Conservation (phyloP, 2,329 filamentous ascomycete genomes). For the Cercospora berteroae region DNA sequence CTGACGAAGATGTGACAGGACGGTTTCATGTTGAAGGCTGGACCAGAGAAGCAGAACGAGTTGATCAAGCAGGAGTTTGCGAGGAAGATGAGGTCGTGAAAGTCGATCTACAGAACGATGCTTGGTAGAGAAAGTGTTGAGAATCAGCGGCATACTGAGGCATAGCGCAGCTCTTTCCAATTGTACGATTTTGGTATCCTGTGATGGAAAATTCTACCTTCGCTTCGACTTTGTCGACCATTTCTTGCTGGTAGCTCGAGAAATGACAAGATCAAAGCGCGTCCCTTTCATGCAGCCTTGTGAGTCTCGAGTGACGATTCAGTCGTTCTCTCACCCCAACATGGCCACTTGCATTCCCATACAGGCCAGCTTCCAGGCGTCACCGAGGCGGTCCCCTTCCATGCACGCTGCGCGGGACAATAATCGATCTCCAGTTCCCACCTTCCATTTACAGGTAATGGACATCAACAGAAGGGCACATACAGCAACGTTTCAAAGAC, state of each 20-base stretch:
- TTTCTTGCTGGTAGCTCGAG: too few relatives aligned
- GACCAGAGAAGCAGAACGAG: conserved; percentile 13
- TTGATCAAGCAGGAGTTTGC: conserved; percentile 3
- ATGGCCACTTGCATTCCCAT: not conserved
- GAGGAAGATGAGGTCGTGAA: not conserved
- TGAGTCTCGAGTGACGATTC: not conserved
- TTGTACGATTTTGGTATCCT: too few relatives aligned
- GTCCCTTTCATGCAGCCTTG: not conserved
- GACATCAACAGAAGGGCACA: too few relatives aligned
- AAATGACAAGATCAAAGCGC: not conserved
- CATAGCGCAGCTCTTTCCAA: too few relatives aligned
- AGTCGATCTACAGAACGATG: not conserved
- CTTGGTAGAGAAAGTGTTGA: too few relatives aligned
- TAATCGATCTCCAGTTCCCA: too few relatives aligned
- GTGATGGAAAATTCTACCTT: too few relatives aligned
- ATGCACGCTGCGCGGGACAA: not conserved
- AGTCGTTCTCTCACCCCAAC: not conserved
- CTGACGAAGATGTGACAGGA: conserved; percentile 3
- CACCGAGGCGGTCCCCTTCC: not conserved
- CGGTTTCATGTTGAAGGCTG: conserved; percentile 13
- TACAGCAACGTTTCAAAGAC: too few relatives aligned
- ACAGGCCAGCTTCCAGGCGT: not conserved
- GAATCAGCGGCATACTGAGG: too few relatives aligned
- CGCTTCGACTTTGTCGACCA: too few relatives aligned
- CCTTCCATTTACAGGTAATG: too few relatives aligned